Conservation (phyloP, 2,329 filamentous ascomycete genomes). For the Escovopsis weberi region DNA sequence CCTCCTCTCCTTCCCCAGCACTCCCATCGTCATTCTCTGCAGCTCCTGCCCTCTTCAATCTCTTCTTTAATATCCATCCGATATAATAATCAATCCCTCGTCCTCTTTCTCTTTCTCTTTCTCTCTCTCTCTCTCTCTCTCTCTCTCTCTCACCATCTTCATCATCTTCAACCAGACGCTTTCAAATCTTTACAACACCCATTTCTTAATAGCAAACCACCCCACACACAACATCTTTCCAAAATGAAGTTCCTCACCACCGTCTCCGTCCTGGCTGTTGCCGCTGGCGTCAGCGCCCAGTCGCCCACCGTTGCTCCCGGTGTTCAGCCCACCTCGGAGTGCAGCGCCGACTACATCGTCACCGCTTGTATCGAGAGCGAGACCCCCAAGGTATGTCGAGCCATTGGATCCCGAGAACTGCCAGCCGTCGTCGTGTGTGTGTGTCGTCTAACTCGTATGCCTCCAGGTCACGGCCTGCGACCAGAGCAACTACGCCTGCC, state of each 20-base stretch:
- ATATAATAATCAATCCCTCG: background rate
- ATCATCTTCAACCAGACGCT: background rate
- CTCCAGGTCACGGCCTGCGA: conserved; percentile 22
- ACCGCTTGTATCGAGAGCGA: conserved; percentile 28
- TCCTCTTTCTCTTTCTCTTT: background rate
- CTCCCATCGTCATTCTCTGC: no score
- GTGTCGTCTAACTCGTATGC: background rate
- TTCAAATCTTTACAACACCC: background rate
- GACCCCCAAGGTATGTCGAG: conserved; percentile 18
- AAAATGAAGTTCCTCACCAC: conserved; percentile 33
- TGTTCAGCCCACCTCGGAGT: conserved; percentile 18
- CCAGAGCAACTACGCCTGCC: conserved; percentile 29
- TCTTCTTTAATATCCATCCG: no score
- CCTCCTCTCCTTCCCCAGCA: no score
- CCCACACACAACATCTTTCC: conserved; percentile 4
- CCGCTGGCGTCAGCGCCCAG: conserved; percentile 20
- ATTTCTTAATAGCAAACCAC: background rate
- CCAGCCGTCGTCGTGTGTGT: background rate
- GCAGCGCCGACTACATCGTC: conserved; percentile 33
- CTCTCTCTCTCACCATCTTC: background rate
- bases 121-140: background rate
- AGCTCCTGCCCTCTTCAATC: no score
- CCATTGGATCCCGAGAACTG: background rate
- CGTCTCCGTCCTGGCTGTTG: conserved; percentile 23
- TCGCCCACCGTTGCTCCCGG: conserved; percentile 11